Evolutionary conservation across 2,329 filamentous ascomycete species (phyloP).

Genomic region (Penicillium sp.): DNA sequence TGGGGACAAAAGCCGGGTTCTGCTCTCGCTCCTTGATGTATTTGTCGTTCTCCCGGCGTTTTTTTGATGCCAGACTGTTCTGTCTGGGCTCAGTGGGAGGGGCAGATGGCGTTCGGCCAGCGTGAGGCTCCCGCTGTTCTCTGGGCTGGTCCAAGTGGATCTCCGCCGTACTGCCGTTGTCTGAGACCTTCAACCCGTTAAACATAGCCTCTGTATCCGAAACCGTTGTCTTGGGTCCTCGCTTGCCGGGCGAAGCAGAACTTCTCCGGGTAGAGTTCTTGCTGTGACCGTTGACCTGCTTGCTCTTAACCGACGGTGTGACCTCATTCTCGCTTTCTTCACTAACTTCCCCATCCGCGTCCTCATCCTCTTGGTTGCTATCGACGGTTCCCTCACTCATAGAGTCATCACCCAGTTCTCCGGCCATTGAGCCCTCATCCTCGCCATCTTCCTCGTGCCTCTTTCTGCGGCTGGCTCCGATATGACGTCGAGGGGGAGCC

Average conservation of each 20-base stretch:
- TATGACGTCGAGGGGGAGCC: slow-evolving; percentile 47
- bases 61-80: slow-evolving; percentile 67
- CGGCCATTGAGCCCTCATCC: slow-evolving; percentile 52
- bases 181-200: slow-evolving; percentile 57
- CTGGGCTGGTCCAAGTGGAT: slow-evolving; percentile 55
- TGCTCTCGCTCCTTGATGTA: slow-evolving; percentile 85
- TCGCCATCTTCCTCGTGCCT: slow-evolving; percentile 52
- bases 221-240: slow-evolving; percentile 40
- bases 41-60: slow-evolving; percentile 85
- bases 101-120: slow-evolving; percentile 43
- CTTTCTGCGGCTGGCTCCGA: slow-evolving; percentile 48
- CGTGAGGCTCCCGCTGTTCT: slow-evolving; percentile 28
- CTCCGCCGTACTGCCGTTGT: slow-evolving; percentile 41
- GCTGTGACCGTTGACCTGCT: slow-evolving; percentile 32
- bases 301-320: slow-evolving; percentile 27
- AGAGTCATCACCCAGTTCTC: slow-evolving; percentile 61
- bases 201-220: slow-evolving; percentile 64
- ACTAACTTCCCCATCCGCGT: slow-evolving; percentile 61
- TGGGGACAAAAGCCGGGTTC: slow-evolving; percentile 91
- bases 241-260: slow-evolving; percentile 35
- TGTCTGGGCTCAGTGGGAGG: slow-evolving; percentile 42
- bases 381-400: slow-evolving; percentile 62
- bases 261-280: slow-evolving; percentile 37
- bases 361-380: slow-evolving; percentile 60
- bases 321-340: slow-evolving; percentile 57